Percentiles rank a stretch among this genome's conserved stretches.
phyloP scores from a whole-genome alignment of 768 basidiomycete species.

The Mycena metata region DNA sequence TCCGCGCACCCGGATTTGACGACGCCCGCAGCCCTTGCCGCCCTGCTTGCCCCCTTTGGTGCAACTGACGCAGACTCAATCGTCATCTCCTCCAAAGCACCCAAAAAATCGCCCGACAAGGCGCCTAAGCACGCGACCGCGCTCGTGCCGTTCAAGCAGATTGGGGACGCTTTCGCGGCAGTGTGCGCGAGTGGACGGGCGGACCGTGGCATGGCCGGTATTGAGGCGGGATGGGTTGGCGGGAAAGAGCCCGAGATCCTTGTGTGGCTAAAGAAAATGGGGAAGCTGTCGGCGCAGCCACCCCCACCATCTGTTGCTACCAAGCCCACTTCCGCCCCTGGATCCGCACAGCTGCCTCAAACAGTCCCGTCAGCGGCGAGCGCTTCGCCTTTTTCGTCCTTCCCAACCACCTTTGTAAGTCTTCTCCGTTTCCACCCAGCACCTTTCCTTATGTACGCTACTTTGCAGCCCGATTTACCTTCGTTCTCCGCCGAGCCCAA shows the following conservation, averaged over 20 bases:
- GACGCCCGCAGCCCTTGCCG: constrained; percentile 60
- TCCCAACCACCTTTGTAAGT: constrained; percentile 70
- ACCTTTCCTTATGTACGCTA: constrained; percentile 25
- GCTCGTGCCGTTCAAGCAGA: constrained; percentile 80
- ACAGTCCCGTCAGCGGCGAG: constrained; percentile 42
- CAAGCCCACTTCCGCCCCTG: constrained; percentile 18
- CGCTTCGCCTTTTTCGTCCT: constrained; percentile 68
- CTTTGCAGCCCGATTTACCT: constrained; percentile 47
- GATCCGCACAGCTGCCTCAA: constrained; percentile 47
- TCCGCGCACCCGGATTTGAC: constrained; percentile 70
- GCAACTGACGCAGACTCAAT: constrained; percentile 72
- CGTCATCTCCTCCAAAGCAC: constrained; percentile 75
- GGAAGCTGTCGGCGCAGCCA: constrained; percentile 63
- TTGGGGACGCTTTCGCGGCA: constrained; percentile 82
- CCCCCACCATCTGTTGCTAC: constrained; percentile 34
- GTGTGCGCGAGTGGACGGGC: constrained; percentile 71
- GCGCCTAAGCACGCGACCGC: constrained; percentile 79
- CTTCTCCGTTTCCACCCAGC: not conserved
- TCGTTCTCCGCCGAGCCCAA: constrained; percentile 35
- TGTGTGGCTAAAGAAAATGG: constrained; percentile 79
- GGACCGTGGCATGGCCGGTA: constrained; percentile 66
- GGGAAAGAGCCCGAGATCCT: constrained; percentile 82
- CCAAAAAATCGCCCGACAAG: constrained; percentile 67
- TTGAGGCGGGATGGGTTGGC: constrained; percentile 82
- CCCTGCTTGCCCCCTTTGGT: constrained; percentile 73